phyloP scores from a whole-genome alignment of 2,329 filamentous ascomycete genomes.

The Talaromyces marneffei region DNA sequence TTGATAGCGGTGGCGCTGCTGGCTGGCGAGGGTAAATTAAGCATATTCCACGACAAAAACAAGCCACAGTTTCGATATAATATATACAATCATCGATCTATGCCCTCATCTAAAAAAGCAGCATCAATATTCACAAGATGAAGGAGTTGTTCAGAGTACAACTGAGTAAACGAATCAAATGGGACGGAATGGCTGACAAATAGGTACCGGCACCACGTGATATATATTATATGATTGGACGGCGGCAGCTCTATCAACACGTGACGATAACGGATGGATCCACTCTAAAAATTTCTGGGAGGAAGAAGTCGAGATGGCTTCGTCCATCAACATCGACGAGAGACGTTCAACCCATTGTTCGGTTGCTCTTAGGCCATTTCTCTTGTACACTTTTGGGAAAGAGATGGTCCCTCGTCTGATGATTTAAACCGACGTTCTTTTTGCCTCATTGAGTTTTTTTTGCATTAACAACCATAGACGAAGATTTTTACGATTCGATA shows the following conservation, averaged over 20 bases:
- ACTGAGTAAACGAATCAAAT: not conserved
- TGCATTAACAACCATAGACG: not conserved
- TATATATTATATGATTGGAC: not conserved
- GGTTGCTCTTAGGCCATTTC: conserved; percentile 13
- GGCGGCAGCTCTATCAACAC: conserved; percentile 29
- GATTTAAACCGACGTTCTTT: not conserved
- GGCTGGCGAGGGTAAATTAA: not conserved
- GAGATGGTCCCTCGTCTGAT: not conserved
- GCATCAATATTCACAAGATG: not conserved
- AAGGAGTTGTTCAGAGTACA: not conserved
- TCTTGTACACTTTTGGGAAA: not conserved
- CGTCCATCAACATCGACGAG: not conserved
- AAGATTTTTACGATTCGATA: not conserved
- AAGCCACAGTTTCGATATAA: no score
- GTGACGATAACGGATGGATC: conserved; percentile 33
- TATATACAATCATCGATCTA: not conserved
- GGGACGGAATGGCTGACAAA: not conserved
- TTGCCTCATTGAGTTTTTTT: not conserved
- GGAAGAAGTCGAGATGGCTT: conserved; percentile 1
- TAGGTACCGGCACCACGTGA: not conserved
- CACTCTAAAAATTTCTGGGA: conserved; percentile 38
- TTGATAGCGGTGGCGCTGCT: not conserved
- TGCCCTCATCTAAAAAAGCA: not conserved
- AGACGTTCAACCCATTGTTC: conserved; percentile 14
- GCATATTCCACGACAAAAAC: not conserved